A percentile compares a stretch with the other conserved stretches of the same genome.
phyloP scores from a whole-genome alignment of 345 rosid genomes.

The Aurinia saxatilis region DNA sequence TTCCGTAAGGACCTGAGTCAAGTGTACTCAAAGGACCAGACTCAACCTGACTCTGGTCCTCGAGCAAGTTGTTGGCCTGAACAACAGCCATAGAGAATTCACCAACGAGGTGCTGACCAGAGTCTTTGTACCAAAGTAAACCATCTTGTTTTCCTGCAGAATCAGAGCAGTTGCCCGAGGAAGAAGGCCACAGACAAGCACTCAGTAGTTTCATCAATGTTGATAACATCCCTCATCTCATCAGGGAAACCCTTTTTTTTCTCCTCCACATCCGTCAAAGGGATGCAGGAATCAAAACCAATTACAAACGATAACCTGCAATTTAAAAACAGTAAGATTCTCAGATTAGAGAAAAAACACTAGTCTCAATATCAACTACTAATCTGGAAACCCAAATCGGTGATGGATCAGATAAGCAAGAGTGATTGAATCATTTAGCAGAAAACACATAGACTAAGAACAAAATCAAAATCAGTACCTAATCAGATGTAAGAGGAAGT shows the following conservation, averaged over 20 bases:
- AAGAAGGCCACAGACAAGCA: constrained; percentile 85
- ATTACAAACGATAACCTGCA: constrained; percentile 10
- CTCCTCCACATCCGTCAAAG: constrained; percentile 48
- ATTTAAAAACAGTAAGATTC: not conserved
- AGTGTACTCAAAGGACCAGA: constrained; percentile 78
- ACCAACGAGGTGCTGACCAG: constrained; percentile 76
- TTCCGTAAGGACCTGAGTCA: constrained; percentile 83
- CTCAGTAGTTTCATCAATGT: constrained; percentile 68
- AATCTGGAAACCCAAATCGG: not conserved
- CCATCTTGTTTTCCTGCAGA: constrained; percentile 80
- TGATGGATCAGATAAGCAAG: constrained; percentile 1
- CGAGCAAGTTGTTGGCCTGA: constrained; percentile 60
- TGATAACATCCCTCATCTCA: constrained; percentile 99
- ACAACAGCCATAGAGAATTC: constrained; percentile 98
- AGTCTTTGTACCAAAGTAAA: constrained; percentile 91
- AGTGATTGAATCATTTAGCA: not conserved
- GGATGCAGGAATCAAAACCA: constrained; percentile 10
- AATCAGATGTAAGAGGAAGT: constrained; percentile 12
- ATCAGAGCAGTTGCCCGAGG: constrained; percentile 50
- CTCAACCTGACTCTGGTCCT: constrained; percentile 96
- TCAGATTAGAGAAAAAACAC: not conserved
- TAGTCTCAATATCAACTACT: not conserved
- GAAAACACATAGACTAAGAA: not conserved
- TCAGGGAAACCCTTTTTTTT: constrained; percentile 39
- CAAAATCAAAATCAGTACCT: constrained; percentile 15